Evolutionary conservation across 2,329 filamentous ascomycete genomes (phyloP), one percentile per base, ranked within the genome.

Genomic region (Juglanconis sp.): DNA sequence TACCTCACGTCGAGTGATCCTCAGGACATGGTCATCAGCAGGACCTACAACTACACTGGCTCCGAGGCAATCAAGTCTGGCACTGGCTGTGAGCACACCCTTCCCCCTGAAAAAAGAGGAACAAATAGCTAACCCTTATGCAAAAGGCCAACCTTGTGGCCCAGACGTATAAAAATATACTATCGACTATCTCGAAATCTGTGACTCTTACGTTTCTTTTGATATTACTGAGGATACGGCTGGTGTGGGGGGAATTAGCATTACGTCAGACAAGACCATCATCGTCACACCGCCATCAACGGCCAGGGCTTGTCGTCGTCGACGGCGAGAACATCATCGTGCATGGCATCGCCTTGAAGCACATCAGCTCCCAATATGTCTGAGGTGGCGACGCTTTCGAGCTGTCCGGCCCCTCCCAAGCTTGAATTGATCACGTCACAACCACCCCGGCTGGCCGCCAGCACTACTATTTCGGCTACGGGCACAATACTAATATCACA

Each of bases 391-490:
- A 61, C 31, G 54, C 54, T 10, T 34, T 61, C 10, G 40, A 36
- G 1, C 54, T 61, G 11, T 30, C 59, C 1, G 44, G 53, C 36
- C 38, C 54, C 1, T 77, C 80, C 63, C 63, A 75, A 35, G 64
- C 79, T 66, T 82, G 80, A 79, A 77, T 82, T 62, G 80, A 82
- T 70, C 79, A 82, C 64, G 77, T 81, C 64, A 81, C 53, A 71
- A 83, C 81, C 48, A 82, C 82, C 51, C 77, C 81, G 54, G 81
- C 85, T 64, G 82, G 82, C 53, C 82, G 84, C 44, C 84, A 87
- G 70, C 81, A 85, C 74, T 81, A 86, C 55, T 83, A 86, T 52
- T 77, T 83, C 54, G 84, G 84, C 60, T 80, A 77, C 68, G 68
- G 70, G 3, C 77, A 81, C 57, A 79, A 77, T 67, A 78, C 78